Conservation (phyloP, 345 rosid species). For the Brassica nigra region DNA sequence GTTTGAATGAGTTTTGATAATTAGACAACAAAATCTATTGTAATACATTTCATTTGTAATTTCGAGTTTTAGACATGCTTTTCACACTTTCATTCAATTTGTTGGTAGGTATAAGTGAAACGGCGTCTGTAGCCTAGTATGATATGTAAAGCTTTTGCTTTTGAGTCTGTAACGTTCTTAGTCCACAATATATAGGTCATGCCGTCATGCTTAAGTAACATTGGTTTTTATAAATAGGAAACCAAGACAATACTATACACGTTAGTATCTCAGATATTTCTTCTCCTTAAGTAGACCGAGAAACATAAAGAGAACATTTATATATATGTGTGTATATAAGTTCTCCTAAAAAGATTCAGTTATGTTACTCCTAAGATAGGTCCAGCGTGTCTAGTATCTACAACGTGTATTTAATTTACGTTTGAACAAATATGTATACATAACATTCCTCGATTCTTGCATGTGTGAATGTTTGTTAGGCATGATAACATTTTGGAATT, state of each 20-base stretch:
- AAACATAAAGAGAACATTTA: background rate
- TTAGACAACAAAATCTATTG: background rate
- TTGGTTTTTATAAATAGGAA: background rate
- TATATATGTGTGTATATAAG: background rate
- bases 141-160: background rate
- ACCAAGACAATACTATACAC: background rate
- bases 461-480: background rate
- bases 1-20: background rate
- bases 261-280: background rate
- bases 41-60: background rate
- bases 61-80: background rate
- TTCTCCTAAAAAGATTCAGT: background rate
- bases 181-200: background rate
- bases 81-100: background rate
- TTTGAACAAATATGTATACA: background rate
- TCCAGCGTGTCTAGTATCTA: background rate
- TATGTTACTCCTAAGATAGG: background rate
- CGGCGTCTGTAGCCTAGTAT: background rate
- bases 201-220: background rate
- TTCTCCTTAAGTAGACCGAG: background rate
- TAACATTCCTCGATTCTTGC: background rate
- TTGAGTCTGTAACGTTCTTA: background rate
- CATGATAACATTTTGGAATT: background rate
- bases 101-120: background rate
- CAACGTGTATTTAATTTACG: background rate